These are phyloP conservation scores for Penicillium brevicompactum DNA, from an alignment of 2,329 filamentous ascomycete species.

Conservation along the genomic window DNA sequence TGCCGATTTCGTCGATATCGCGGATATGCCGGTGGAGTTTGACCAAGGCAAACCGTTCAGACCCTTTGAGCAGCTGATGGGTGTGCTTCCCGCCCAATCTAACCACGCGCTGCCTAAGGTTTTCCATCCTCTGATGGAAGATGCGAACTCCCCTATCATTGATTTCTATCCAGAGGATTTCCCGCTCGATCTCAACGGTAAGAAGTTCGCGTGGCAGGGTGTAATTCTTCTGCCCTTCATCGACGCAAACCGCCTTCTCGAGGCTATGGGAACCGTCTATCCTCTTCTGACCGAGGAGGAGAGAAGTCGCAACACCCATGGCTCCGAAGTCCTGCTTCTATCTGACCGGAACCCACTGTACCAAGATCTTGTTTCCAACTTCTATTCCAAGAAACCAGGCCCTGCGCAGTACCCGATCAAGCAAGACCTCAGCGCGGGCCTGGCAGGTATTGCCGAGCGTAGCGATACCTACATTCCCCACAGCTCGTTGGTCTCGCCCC, in stretches of 20 bases:
- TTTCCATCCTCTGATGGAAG: constrained; percentile 89
- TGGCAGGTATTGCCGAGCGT: constrained; percentile 80
- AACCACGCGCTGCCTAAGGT: constrained; percentile 85
- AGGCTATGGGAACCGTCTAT: constrained; percentile 81
- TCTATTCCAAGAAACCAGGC: constrained; percentile 88
- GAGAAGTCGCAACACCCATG: constrained; percentile 73
- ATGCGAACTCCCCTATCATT: constrained; percentile 85
- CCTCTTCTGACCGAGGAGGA: constrained; percentile 77
- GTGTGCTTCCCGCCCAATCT: constrained; percentile 89
- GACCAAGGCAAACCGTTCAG: constrained; percentile 81
- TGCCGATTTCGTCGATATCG: constrained; percentile 85
- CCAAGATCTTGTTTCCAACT: constrained; percentile 77
- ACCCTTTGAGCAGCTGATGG: constrained; percentile 98
- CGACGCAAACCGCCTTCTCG: constrained; percentile 81
- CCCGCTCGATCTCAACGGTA: constrained; percentile 89
- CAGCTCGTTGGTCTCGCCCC: constrained; percentile 74
- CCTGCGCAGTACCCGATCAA: constrained; percentile 70
- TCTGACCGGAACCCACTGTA: constrained; percentile 85
- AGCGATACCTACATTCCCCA: constrained; percentile 84
- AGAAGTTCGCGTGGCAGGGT: constrained; percentile 98
- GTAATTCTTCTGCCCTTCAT: constrained; percentile 94
- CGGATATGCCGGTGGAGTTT: constrained; percentile 77
- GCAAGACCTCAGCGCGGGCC: constrained; percentile 71
- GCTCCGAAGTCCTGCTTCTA: constrained; percentile 79
- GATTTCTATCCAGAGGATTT: constrained; percentile 98